Evolutionary conservation across 345 rosid species (phyloP), one percentile per base, ranked within the genome.

Genomic region (Populus davidiana): DNA sequence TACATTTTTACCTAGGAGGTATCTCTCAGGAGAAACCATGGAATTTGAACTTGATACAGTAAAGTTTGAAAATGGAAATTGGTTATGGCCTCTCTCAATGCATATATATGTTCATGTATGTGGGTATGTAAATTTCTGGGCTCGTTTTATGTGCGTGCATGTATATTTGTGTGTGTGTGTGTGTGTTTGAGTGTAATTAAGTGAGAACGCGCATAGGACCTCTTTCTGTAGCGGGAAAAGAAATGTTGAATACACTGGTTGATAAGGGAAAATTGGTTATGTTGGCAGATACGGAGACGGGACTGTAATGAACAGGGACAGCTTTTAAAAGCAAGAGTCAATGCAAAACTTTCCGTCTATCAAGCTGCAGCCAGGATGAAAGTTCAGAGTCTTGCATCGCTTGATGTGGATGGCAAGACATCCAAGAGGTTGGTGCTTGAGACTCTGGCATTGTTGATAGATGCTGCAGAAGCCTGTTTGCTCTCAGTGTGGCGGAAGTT

Each of bases 241-340:
- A 12, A 29, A 38, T 38, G 8, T 67, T 71, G 67, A n/a, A 20
- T 61, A 25, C 61, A 56, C 36, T n/a, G 21, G 67, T 47, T 80
- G 62, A 41, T 78, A 33, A 72, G 21, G 50, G 64, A 65, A 74
- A 77, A 27, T 21, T 79, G 79, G 50, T 66, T 68, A 18, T 81
- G 39, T 86, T 79, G 75, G 63, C 93, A 96, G 99, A 88, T 91
- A 85, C 87, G 95, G 91, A 96, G 91, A 83, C 92, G 94, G 81
- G 98, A 94, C 71, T 94, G 97, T 98, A 90, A 80, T 71, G 98
- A 91, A 71, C 98, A 91, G 72, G 99, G 98, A 69, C 86, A 87
- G 36, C 87, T 81, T 81, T 81, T 94, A 83, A 94, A 96, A 85
- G 81, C 91, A 83, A 91, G 97, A 88, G 87, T 92, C 78, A 90